These are phyloP conservation scores for Diaporthe aspalathi DNA, from an alignment of 2,329 filamentous ascomycete genomes.

Conservation along the genomic window DNA sequence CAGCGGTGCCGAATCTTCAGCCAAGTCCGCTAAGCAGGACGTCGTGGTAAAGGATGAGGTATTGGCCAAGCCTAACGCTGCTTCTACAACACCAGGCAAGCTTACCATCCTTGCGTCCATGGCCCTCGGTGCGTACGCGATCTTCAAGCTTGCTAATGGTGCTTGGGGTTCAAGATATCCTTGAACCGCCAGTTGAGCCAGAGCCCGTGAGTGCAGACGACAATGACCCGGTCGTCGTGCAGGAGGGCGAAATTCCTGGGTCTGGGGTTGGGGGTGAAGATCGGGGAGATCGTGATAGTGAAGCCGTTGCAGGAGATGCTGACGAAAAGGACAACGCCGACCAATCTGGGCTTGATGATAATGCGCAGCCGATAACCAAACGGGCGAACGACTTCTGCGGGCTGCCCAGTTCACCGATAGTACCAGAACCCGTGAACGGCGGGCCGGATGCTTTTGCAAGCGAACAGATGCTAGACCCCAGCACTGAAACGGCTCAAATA, in stretches of 20 bases:
- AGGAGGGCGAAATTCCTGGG: conserved; percentile 34
- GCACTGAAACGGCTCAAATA: neutral
- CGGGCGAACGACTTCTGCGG: neutral
- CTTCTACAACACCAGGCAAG: conserved; percentile 40
- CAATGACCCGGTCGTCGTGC: conserved; percentile 37
- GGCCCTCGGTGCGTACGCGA: conserved; percentile 39
- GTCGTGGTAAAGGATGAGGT: conserved; percentile 39
- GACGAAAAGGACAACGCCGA: conserved; percentile 35
- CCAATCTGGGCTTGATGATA: conserved; percentile 4
- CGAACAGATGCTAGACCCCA: neutral
- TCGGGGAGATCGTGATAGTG: conserved; percentile 38
- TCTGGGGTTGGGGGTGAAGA: conserved; percentile 34
- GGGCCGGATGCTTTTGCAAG: neutral
- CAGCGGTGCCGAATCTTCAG: conserved; percentile 38
- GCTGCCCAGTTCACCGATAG: conserved; percentile 1
- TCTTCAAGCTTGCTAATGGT: conserved; percentile 41
- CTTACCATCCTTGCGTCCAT: conserved; percentile 41
- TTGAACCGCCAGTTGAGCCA: conserved; percentile 37
- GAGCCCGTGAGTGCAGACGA: conserved; percentile 32
- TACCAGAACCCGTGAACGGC: neutral
- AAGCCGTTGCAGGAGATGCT: conserved; percentile 35
- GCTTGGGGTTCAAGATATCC: conserved; percentile 40
- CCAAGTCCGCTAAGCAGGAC: conserved; percentile 37
- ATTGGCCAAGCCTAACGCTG: conserved; percentile 32
- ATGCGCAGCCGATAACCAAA: neutral